Evolutionary conservation across 495 filamentous ascomycete species (phyloP).

Genomic region (Aspergillus kassunensis): DNA sequence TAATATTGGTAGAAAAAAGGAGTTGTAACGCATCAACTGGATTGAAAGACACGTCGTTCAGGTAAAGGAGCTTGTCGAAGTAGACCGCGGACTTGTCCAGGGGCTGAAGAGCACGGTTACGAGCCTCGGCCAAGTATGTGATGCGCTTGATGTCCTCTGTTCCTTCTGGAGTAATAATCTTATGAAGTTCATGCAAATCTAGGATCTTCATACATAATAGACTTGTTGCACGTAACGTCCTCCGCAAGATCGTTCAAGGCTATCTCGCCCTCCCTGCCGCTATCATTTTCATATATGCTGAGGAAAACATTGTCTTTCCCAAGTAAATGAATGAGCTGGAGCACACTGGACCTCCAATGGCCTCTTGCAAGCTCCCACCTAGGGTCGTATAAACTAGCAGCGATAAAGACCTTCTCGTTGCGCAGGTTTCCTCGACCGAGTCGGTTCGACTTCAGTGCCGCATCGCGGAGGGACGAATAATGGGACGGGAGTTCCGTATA

Average conservation of each 20-base stretch:
- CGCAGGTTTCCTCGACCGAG: constrained; percentile 5
- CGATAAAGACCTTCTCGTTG: constrained; percentile 10
- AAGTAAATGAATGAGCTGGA: constrained; percentile 58
- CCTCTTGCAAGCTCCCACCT: not conserved
- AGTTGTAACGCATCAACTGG: constrained; percentile 66
- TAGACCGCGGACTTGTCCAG: constrained; percentile 34
- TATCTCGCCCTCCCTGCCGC: constrained; percentile 30
- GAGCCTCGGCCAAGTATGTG: constrained; percentile 67
- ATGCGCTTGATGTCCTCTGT: constrained; percentile 62
- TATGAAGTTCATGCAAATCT: constrained; percentile 40
- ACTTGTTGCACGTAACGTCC: constrained; percentile 45
- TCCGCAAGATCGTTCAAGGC: constrained; percentile 40
- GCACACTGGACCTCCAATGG: constrained; percentile 24
- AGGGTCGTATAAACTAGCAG: constrained; percentile 6
- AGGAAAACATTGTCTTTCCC: constrained; percentile 47
- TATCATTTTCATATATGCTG: constrained; percentile 67
- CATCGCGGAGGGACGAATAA: not conserved
- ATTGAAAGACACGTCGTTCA: constrained; percentile 73
- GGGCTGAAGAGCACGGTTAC: constrained; percentile 68
- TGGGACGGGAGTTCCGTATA: constrained; percentile 6
- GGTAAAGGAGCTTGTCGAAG: constrained; percentile 67
- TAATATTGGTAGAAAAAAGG: constrained; percentile 68
- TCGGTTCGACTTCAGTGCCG: not conserved
- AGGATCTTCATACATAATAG: constrained; percentile 49
- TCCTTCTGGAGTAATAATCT: constrained; percentile 58